phyloP scores from a whole-genome alignment of 257 asterid species.

The Solanum clarkiae region DNA sequence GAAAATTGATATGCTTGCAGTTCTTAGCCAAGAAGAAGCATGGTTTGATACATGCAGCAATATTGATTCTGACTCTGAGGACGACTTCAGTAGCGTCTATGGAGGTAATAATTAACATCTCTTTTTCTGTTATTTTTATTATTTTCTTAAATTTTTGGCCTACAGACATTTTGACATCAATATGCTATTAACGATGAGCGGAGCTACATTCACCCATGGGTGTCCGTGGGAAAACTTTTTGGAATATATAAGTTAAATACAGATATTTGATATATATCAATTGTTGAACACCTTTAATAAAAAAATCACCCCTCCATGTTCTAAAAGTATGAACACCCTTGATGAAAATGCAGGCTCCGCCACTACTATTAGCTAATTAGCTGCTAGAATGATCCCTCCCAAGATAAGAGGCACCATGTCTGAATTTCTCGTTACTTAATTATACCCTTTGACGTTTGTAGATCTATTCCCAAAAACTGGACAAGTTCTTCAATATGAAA shows the following conservation, averaged over 20 bases:
- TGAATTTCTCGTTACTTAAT: background rate
- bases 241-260: no score
- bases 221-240: no score
- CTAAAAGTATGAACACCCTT: no score
- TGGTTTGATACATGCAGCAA: conserved; percentile 87
- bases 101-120: conserved; percentile 45
- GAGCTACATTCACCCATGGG: no score
- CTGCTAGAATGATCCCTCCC: background rate
- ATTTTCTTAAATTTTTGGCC: no score
- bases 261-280: no score
- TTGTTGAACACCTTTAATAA: no score
- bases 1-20: conserved; percentile 25
- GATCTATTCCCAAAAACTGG: conserved; percentile 48
- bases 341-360: no score
- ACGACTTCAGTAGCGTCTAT: conserved; percentile 71
- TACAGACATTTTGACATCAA: background rate
- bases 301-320: no score
- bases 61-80: conserved; percentile 85
- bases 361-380: background rate
- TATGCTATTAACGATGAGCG: no score
- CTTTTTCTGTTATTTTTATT: background rate
- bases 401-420: background rate
- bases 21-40: conserved; percentile 66
- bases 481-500: conserved; percentile 60
- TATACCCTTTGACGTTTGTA: conserved; percentile 4